phyloP scores from a whole-genome alignment of 164 flowering plant genomes.

The Vitis rupestris region DNA sequence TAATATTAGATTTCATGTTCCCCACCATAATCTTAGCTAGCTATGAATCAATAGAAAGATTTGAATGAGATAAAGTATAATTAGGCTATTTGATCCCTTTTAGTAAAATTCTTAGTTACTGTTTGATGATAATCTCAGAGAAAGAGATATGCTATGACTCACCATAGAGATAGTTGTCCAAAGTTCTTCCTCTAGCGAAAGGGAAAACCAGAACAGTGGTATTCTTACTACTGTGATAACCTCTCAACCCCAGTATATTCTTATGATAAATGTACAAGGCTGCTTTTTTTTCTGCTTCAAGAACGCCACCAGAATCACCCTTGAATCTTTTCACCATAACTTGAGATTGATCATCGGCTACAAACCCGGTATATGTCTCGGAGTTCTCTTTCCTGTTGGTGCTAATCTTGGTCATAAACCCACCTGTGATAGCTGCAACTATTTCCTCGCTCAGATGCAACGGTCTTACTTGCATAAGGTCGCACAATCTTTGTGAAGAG shows the following conservation, averaged over 20 bases:
- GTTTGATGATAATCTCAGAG: too few species aligned
- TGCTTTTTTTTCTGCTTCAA: constrained; percentile 40
- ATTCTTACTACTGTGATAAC: constrained; percentile 26
- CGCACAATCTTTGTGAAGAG: not conserved
- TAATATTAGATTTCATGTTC: not conserved
- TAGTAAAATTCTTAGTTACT: not conserved
- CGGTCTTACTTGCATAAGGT: constrained; percentile 14
- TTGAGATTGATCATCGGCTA: not conserved
- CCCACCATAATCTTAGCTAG: not conserved
- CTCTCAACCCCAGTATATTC: constrained; percentile 24
- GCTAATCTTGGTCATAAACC: constrained; percentile 5
- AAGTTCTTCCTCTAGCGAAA: constrained; percentile 11
- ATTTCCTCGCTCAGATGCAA: constrained; percentile 24
- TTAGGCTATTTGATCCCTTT: too few species aligned
- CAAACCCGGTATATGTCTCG: constrained; percentile 19
- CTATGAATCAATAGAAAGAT: not conserved
- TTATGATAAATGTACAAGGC: constrained; percentile 28
- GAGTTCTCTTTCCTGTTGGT: constrained; percentile 3
- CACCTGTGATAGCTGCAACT: constrained; percentile 15
- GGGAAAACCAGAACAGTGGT: constrained; percentile 27
- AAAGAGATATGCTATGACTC: constrained; percentile 4
- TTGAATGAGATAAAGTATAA: not conserved
- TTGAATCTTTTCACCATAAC: constrained; percentile 26
- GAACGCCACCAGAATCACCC: constrained; percentile 9
- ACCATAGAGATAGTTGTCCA: constrained; percentile 26